A percentile compares a stretch with the other conserved stretches of the same genome.
These are phyloP conservation scores for Orbilia quercus DNA, from an alignment of 2,329 filamentous ascomycete genomes.

Conservation along the genomic window DNA sequence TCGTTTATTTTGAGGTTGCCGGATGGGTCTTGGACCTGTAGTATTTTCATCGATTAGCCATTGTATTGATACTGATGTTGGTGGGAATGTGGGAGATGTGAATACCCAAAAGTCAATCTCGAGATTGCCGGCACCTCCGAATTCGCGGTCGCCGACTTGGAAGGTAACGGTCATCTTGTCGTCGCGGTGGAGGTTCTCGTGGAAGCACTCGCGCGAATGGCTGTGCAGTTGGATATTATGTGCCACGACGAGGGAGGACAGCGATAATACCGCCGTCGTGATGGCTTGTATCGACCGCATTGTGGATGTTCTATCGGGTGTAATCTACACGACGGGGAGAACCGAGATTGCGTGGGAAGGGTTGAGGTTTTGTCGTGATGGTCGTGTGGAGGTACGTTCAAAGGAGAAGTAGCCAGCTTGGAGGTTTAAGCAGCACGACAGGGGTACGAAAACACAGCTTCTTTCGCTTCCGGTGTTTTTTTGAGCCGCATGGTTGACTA, in stretches of 20 bases:
- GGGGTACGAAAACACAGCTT: background rate
- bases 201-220: conserved; percentile 96
- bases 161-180: conserved; percentile 99
- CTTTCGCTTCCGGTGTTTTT: too few relatives aligned
- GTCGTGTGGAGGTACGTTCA: background rate
- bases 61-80: background rate
- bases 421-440: conserved; percentile 43
- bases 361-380: background rate
- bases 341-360: conserved; percentile 9
- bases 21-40: conserved; percentile 80
- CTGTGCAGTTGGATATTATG: conserved; percentile 97
- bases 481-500: conserved; percentile 52
- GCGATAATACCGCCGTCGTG: conserved; percentile 67
- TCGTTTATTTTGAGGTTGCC: conserved; percentile 82
- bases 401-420: conserved; percentile 57
- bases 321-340: background rate
- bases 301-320: background rate
- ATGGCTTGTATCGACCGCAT: conserved; percentile 53
- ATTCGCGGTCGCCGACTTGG: conserved; percentile 96
- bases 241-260: conserved; percentile 67
- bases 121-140: conserved; percentile 91
- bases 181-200: conserved; percentile 89
- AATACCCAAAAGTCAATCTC: conserved; percentile 96
- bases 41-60: background rate
- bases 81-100: background rate